Percentiles rank a stretch among this genome's conserved stretches.
Conservation (phyloP, 2,329 filamentous ascomycete species). For the Lecanicillium sp. region DNA sequence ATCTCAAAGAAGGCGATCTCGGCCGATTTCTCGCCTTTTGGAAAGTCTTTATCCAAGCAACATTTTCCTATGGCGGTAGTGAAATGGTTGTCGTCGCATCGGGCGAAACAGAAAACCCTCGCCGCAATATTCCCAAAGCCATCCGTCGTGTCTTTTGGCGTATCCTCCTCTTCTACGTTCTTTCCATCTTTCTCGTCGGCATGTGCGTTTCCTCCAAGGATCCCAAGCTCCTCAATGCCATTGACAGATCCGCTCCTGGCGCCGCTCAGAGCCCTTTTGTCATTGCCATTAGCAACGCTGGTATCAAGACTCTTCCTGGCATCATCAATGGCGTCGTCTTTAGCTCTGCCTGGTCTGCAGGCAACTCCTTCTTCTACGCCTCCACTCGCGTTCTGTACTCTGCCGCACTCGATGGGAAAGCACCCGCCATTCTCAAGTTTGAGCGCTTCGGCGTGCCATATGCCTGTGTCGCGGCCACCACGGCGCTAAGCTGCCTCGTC, state of each 20-base stretch:
- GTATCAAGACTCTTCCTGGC: slow-evolving; percentile 34
- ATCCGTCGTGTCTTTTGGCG: slow-evolving; percentile 25
- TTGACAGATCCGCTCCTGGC: slow-evolving; percentile 29
- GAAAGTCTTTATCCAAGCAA: slow-evolving; percentile 37
- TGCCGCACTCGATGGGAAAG: slow-evolving; percentile 31
- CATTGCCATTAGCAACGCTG: slow-evolving; percentile 41
- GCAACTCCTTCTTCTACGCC: slow-evolving; percentile 48
- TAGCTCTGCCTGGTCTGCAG: slow-evolving; percentile 50
- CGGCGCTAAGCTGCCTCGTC: slow-evolving; percentile 53
- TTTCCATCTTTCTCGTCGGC: slow-evolving; percentile 28
- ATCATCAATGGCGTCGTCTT: slow-evolving; percentile 53
- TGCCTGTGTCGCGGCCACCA: slow-evolving; percentile 20
- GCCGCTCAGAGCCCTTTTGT: slow-evolving; percentile 47
- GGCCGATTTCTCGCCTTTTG: slow-evolving; percentile 34
- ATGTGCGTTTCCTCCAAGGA: slow-evolving; percentile 28
- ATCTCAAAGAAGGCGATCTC: slow-evolving; percentile 25
- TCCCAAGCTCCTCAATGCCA: slow-evolving; percentile 36
- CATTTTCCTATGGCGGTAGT: slow-evolving; percentile 39
- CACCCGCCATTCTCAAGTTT: slow-evolving; percentile 29
- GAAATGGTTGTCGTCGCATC: slow-evolving; percentile 27
- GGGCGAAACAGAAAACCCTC: slow-evolving; percentile 27
- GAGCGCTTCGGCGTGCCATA: slow-evolving; percentile 22
- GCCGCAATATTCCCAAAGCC: slow-evolving; percentile 26
- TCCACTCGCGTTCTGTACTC: slow-evolving; percentile 39
- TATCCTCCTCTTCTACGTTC: slow-evolving; percentile 26